phyloP scores from a whole-genome alignment of 2,329 filamentous ascomycete species.

The Diaporthe capsici region DNA sequence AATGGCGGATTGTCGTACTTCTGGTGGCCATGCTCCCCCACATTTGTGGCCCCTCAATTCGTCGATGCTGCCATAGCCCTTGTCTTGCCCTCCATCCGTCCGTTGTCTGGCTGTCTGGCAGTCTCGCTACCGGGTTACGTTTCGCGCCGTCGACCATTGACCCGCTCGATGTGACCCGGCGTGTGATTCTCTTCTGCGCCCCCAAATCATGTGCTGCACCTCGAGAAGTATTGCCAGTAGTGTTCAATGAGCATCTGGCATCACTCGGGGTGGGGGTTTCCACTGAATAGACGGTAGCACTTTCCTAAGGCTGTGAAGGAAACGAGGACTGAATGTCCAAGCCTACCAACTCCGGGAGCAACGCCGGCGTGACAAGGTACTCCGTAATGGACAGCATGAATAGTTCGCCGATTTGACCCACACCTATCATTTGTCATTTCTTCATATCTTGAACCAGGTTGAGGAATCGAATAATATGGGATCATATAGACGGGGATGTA shows the following conservation, averaged over 20 bases:
- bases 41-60: slow-evolving; percentile 13
- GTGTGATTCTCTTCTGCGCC: slow-evolving; percentile 14
- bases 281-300: neutral
- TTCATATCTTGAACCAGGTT: neutral
- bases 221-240: slow-evolving; percentile 12
- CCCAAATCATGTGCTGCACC: slow-evolving; percentile 15
- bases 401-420: neutral
- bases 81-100: slow-evolving; percentile 25
- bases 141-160: slow-evolving; percentile 19
- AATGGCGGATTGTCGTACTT: slow-evolving; percentile 12
- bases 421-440: slow-evolving; percentile 30
- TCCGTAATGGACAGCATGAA: neutral
- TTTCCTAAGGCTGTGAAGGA: slow-evolving; percentile 14
- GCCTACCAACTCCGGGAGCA: neutral
- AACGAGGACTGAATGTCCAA: neutral
- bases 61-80: slow-evolving; percentile 6
- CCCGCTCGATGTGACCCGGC: slow-evolving; percentile 26
- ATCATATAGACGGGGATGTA: slow-evolving; percentile 7
- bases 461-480: slow-evolving; percentile 6
- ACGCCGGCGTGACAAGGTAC: no score
- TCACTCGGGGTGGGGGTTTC: slow-evolving; percentile 11
- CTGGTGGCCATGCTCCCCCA: slow-evolving; percentile 23
- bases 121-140: slow-evolving; percentile 23
- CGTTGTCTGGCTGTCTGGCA: slow-evolving; percentile 25
- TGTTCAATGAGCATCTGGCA: neutral